phyloP scores from a whole-genome alignment of 768 basidiomycete species.

The Hirschioporus abietinus region DNA sequence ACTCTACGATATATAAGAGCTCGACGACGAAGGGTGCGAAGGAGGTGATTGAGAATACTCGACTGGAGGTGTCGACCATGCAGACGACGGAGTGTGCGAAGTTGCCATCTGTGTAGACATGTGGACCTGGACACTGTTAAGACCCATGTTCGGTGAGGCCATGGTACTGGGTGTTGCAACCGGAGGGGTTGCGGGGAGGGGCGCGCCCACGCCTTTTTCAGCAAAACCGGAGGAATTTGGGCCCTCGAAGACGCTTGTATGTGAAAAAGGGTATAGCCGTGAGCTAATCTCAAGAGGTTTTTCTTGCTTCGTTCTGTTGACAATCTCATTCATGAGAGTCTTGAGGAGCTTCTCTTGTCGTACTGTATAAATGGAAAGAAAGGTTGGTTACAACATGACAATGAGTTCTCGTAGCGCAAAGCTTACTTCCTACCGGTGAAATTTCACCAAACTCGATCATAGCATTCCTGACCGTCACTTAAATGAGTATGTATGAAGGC shows the following conservation, averaged over 20 bases:
- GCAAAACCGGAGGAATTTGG: background rate
- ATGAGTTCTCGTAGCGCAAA: background rate
- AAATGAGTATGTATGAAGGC: background rate
- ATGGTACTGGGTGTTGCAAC: background rate
- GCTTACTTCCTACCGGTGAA: constrained; percentile 80
- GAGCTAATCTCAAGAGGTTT: constrained; percentile 69
- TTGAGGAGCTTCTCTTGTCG: constrained; percentile 81
- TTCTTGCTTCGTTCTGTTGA: constrained; percentile 75
- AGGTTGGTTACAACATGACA: constrained; percentile 10
- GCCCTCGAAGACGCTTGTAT: constrained; percentile 43
- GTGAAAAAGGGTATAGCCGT: constrained; percentile 82
- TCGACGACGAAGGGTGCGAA: background rate
- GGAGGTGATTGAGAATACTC: background rate
- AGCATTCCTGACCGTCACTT: constrained; percentile 50
- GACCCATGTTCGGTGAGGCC: background rate
- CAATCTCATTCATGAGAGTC: constrained; percentile 80
- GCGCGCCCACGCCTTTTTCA: constrained; percentile 2
- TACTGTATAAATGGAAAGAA: constrained; percentile 34
- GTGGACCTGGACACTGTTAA: background rate
- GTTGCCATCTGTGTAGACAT: background rate
- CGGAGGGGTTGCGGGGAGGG: background rate
- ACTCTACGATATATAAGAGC: background rate
- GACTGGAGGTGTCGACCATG: background rate
- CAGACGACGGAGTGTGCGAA: background rate
- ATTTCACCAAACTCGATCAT: constrained; percentile 78